These are phyloP conservation scores for Diaporthe destruens DNA, from an alignment of 2,329 filamentous ascomycete species.

Conservation along the genomic window DNA sequence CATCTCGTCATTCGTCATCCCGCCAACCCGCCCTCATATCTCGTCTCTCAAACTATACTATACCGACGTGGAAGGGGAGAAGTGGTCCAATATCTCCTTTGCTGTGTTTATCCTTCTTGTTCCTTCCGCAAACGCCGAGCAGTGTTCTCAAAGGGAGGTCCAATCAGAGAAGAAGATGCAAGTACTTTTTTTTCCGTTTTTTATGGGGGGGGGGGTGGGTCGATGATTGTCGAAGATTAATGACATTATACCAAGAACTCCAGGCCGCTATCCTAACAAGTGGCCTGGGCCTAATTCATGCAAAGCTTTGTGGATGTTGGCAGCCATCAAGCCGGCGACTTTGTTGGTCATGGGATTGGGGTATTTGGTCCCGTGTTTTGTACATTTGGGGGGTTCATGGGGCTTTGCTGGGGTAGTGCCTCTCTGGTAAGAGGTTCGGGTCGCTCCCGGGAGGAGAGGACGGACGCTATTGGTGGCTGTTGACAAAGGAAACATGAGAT, in stretches of 20 bases:
- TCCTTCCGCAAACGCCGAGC: conserved; percentile 34
- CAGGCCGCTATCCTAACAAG: conserved; percentile 25
- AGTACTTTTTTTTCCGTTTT: background rate
- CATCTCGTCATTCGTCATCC: conserved; percentile 31
- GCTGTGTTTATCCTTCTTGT: conserved; percentile 8
- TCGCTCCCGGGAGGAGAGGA: conserved; percentile 40
- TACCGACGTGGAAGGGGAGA: background rate
- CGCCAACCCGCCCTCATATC: conserved; percentile 14
- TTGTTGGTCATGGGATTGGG: background rate
- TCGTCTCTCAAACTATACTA: conserved; percentile 3
- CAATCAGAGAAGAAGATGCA: background rate
- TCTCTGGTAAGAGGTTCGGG: conserved; percentile 41
- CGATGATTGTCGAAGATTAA: conserved; percentile 26
- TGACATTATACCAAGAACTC: conserved; percentile 36
- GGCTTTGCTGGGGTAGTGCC: conserved; percentile 36
- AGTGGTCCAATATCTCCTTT: background rate
- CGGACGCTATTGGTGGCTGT: conserved; percentile 40
- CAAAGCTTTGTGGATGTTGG: conserved; percentile 25
- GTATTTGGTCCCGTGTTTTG: conserved; percentile 12
- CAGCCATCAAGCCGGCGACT: conserved; percentile 2
- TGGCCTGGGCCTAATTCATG: conserved; percentile 23
- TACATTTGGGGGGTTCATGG: conserved; percentile 2
- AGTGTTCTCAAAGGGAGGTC: conserved; percentile 12
- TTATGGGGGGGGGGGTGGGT: background rate
- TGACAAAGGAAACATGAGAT: conserved; percentile 39